Evolutionary conservation across 1,284 basidiomycete species (phyloP), one percentile per base, ranked within the genome.

Genomic region (Puccinia polysora): DNA sequence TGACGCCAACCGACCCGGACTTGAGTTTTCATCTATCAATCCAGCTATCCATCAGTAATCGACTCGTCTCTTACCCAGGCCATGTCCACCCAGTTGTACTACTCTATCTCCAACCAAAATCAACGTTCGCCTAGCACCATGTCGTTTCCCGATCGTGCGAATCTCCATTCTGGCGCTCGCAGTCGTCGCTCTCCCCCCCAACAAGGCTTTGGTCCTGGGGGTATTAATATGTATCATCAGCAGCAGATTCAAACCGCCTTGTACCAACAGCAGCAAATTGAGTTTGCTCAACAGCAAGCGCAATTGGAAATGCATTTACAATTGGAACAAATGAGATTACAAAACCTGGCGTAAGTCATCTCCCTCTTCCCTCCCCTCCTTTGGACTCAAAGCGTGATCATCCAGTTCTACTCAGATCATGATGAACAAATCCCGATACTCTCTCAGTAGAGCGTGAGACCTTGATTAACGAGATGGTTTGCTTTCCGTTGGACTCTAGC

Each of bases 241-340:
- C 68, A 71, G 47, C 68, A 71, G 47, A 52, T 71, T 52, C 68
- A 71, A 71, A 36, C 59, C 34, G 68, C 68, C 40, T 40, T 63
- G 47, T 71, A 63, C 32, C 68, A 71, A 55, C 68, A 71, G 49
- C 68, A 71, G 47, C 68, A 71, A 63, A 59, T 71, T 20, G 68
- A 71, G 30, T 63, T 71, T 71, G 68, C 68, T 63, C 68, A 71
- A 38, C 68, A 71, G 43, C 68, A 71, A 32, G 68, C 68, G 36
- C 68, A 71, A 63, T 52, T 71, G 36, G 68, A 71, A 60, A 71
- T 71, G 47, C 68, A 71, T 62, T 30, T 71, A 36, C 68, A 71
- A 53, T 32, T 71, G 32, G 68, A 71, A 62, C 68, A 71, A 55
- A 71, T 71, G 68, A 60, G 68, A 47, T 34, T 71, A 30, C 68